A percentile compares a stretch with the other conserved stretches of the same genome.
Conservation (phyloP, 2,329 filamentous ascomycete species). For the Piedraia hortae region DNA sequence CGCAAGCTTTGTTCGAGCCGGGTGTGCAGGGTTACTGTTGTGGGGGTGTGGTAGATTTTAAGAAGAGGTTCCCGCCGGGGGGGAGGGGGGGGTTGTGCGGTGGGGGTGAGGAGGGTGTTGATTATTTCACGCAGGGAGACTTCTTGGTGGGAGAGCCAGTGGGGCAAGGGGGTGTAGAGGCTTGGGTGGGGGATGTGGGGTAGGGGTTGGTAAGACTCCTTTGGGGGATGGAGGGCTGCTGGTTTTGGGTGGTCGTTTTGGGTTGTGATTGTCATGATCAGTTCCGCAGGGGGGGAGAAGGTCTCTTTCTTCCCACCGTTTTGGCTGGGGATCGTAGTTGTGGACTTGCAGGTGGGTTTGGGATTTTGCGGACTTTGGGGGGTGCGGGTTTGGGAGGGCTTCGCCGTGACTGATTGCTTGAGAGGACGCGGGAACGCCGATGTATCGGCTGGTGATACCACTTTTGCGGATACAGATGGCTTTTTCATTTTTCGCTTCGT, state of each 20-base stretch:
- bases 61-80: slow-evolving; percentile 22
- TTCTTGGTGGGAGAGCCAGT: slow-evolving; percentile 35
- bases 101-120: slow-evolving; percentile 19
- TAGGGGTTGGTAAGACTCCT: no score
- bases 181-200: slow-evolving; percentile 27
- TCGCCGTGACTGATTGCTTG: no score
- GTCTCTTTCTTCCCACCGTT: neutral
- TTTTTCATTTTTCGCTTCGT: no score
- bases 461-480: no score
- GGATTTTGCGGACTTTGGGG: neutral
- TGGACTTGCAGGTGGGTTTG: neutral
- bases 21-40: slow-evolving; percentile 25
- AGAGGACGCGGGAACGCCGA: no score
- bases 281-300: neutral
- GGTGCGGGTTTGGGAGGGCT: no score
- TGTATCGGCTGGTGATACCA: no score
- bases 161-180: slow-evolving; percentile 34
- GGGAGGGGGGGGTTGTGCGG: neutral
- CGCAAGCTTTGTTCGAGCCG: slow-evolving; percentile 29
- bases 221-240: no score
- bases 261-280: no score
- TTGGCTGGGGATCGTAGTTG: neutral
- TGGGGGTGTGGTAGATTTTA: slow-evolving; percentile 24
- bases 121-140: slow-evolving; percentile 30
- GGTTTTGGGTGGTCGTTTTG: no score